Evolutionary conservation across 495 filamentous ascomycete genomes (phyloP).

Genomic region (Aspergillus steynii): DNA sequence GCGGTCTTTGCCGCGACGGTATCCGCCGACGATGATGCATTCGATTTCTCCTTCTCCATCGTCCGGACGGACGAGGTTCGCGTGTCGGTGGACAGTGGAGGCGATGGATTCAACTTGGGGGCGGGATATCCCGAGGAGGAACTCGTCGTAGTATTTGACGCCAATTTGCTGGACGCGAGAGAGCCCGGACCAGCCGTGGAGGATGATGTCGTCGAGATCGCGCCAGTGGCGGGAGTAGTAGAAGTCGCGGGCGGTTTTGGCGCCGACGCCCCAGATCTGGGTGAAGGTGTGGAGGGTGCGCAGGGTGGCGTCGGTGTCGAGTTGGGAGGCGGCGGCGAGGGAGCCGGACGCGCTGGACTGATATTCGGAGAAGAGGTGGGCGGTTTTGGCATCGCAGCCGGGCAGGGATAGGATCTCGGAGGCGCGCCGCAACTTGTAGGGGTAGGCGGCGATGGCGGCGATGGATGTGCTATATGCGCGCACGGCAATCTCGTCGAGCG

Average conservation of each 20-base stretch:
- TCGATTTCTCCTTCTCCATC: slow-evolving; percentile 52
- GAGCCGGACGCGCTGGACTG: slow-evolving; percentile 52
- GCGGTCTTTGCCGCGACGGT: slow-evolving; percentile 74
- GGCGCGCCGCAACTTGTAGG: slow-evolving; percentile 53
- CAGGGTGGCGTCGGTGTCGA: slow-evolving; percentile 65
- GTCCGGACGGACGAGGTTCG: slow-evolving; percentile 47
- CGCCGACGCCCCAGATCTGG: slow-evolving; percentile 87
- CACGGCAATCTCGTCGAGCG: slow-evolving; percentile 73
- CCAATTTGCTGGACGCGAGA: slow-evolving; percentile 88
- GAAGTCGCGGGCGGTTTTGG: slow-evolving; percentile 79
- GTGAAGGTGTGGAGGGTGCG: slow-evolving; percentile 67
- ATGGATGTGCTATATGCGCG: slow-evolving; percentile 90
- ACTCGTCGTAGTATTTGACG: slow-evolving; percentile 92
- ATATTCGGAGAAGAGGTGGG: slow-evolving; percentile 76
- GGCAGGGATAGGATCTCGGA: slow-evolving; percentile 72
- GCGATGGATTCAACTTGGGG: slow-evolving; percentile 73
- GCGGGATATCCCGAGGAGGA: slow-evolving; percentile 69
- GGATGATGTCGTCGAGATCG: slow-evolving; percentile 79
- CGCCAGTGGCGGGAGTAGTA: slow-evolving; percentile 75
- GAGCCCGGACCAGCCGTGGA: slow-evolving; percentile 75
- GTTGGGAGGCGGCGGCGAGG: slow-evolving; percentile 61
- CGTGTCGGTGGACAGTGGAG: slow-evolving; percentile 59
- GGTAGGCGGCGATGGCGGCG: slow-evolving; percentile 80
- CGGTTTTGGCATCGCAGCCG: slow-evolving; percentile 80
- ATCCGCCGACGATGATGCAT: slow-evolving; percentile 78